phyloP scores from a whole-genome alignment of 1,284 basidiomycete species.

The Amanita bisporigera region DNA sequence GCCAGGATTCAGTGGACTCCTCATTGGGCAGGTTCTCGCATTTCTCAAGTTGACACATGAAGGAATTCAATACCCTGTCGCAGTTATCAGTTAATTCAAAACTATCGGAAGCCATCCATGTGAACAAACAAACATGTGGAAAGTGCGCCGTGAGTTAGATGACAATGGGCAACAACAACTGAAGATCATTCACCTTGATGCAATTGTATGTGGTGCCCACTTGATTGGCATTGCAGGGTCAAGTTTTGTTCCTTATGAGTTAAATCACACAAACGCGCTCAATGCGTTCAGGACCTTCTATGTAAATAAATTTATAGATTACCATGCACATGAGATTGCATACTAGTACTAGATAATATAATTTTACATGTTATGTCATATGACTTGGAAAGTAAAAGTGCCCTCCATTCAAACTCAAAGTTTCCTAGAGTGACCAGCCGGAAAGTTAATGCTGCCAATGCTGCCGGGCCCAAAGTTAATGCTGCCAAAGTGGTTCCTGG shows the following conservation, averaged over 20 bases:
- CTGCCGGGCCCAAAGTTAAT: constrained; percentile 10
- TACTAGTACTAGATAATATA: constrained; percentile 18
- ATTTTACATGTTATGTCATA: too few relatives aligned
- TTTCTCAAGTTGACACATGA: constrained; percentile 18
- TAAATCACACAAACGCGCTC: background rate
- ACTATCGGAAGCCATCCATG: constrained; percentile 7
- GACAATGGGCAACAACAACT: background rate
- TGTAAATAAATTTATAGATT: constrained; percentile 35
- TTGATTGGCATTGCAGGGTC: background rate
- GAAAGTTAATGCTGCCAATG: constrained; percentile 9
- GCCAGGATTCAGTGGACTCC: constrained; percentile 16
- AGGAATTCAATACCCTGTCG: constrained; percentile 15
- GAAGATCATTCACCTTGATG: background rate
- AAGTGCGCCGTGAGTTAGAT: constrained; percentile 10
- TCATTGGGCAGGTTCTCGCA: constrained; percentile 11
- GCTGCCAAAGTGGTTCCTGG: constrained; percentile 4
- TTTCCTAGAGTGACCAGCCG: background rate
- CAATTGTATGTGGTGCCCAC: background rate
- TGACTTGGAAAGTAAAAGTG: too few relatives aligned
- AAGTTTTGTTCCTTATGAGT: background rate
- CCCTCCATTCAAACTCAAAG: too few relatives aligned
- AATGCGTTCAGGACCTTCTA: background rate
- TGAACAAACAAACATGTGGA: constrained; percentile 21
- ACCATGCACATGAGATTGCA: constrained; percentile 31
- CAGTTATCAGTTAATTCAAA: constrained; percentile 19